Evolutionary conservation across 495 filamentous ascomycete genomes (phyloP), one percentile per base, ranked within the genome.

Genomic region (Podospora pseudopauciseta): DNA sequence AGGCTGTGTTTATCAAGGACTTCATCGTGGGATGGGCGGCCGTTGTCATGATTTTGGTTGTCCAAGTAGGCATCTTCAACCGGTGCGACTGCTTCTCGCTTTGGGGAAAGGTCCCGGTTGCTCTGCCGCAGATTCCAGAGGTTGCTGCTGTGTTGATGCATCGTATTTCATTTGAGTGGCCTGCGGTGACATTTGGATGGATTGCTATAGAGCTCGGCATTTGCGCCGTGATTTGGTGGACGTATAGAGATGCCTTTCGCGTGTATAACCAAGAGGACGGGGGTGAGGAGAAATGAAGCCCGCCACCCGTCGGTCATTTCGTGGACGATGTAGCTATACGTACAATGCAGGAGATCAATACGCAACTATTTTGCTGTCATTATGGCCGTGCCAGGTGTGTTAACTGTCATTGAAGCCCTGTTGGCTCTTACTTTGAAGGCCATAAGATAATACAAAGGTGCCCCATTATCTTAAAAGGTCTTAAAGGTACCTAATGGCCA

Each of bases 1-100:
- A 60, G 9, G 32, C 66, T 16, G 59, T 54, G 15, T 70, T 70
- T 18, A 20, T 61, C 53, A 70, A 70, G 23, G 69, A 68, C 30
- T n/a, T 59, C 2, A 28, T 54, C 19, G n/a, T 68, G 30, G 66
- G 15, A 5, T 11, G 59, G 18, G 63, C 66, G 4, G 49, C 39
- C 9, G 30, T 71, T 1, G 55, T 59, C 0, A 30, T 58, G 13
- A 68, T 71, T 63, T 26, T 71, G 20, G 44, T 68, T 5, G 65
- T 62, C 3, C 69, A 71, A 49, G 28, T 71, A 0, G 69, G 69
- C n/a, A 66, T 71, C 57, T 71, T 71, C 59, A 71, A 71, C 58
- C 62, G 63, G 0, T 71, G 69, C 27, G 69, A 68, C 32, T 71
- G 69, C 58, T 71, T 63, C 63, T 60, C 65, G 19, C 58, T 68